A percentile compares a stretch with the other conserved stretches of the same genome.
Conservation (phyloP, 73 alveolate genomes). For the Symbiodinium pilosum region DNA sequence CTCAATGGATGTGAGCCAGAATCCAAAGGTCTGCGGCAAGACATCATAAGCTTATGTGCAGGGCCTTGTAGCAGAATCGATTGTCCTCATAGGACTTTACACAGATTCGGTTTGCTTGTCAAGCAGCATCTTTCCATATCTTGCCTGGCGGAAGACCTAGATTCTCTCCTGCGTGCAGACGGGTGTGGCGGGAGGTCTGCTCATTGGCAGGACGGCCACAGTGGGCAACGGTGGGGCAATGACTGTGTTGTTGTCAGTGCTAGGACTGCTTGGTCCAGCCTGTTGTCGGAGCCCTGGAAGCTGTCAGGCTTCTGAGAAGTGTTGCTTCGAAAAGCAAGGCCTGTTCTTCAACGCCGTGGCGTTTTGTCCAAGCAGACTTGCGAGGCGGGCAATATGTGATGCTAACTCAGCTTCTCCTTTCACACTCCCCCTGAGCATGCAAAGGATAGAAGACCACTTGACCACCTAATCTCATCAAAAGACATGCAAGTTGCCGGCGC, state of each 20-base stretch:
- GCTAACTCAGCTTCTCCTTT: too few species aligned
- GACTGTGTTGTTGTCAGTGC: too few species aligned
- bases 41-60: not conserved
- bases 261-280: not conserved
- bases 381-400: not conserved
- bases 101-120: not conserved
- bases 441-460: too few species aligned
- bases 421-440: too few species aligned
- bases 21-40: too few species aligned
- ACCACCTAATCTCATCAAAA: too few species aligned
- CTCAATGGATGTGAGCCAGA: not conserved
- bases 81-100: too few species aligned
- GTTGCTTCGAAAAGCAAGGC: not conserved
- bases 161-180: slow-evolving; percentile 53
- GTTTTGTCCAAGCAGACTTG: not conserved
- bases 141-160: not conserved
- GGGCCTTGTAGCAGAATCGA: too few species aligned
- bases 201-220: slow-evolving; percentile 48
- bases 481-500: too few species aligned
- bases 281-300: not conserved
- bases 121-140: not conserved
- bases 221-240: too few species aligned
- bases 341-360: slow-evolving; percentile 5
- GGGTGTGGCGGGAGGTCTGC: slow-evolving; percentile 67
- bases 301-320: not conserved